Conservation (phyloP, 202 grass and related monocot species). For the Cymbopogon flexuosus region DNA sequence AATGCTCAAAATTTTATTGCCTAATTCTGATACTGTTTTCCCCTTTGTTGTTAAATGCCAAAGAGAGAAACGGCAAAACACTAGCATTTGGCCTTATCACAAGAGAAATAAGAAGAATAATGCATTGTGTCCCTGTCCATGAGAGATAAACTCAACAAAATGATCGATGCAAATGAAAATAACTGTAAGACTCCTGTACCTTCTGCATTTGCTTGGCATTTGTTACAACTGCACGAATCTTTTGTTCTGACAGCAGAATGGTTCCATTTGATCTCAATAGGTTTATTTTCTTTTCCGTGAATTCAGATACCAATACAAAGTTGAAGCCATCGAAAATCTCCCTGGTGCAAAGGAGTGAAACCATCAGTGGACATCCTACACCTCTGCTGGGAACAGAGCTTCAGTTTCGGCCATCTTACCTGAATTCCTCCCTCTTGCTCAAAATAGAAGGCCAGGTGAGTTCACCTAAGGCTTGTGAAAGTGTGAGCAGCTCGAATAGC, state of each 20-base stretch:
- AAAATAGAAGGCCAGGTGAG: conserved; percentile 67
- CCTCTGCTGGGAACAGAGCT: background rate
- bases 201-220: conserved; percentile 51
- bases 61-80: background rate
- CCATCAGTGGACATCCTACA: background rate
- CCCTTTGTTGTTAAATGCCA: background rate
- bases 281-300: conserved; percentile 56
- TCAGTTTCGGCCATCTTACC: conserved; percentile 20
- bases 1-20: background rate
- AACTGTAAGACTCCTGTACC: conserved; percentile 13
- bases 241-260: conserved; percentile 45
- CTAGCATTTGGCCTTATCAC: background rate
- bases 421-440: conserved; percentile 61
- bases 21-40: background rate
- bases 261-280: conserved; percentile 33
- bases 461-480: conserved; percentile 66
- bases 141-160: background rate
- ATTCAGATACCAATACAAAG: conserved; percentile 37
- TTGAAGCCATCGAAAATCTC: conserved; percentile 60
- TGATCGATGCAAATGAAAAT: background rate
- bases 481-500: conserved; percentile 66
- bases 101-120: background rate
- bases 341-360: conserved; percentile 29
- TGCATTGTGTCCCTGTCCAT: too few relatives aligned
- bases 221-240: conserved; percentile 46